These are phyloP conservation scores for Fusarium incarnatum DNA, from an alignment of 2,329 filamentous ascomycete species.

Conservation along the genomic window DNA sequence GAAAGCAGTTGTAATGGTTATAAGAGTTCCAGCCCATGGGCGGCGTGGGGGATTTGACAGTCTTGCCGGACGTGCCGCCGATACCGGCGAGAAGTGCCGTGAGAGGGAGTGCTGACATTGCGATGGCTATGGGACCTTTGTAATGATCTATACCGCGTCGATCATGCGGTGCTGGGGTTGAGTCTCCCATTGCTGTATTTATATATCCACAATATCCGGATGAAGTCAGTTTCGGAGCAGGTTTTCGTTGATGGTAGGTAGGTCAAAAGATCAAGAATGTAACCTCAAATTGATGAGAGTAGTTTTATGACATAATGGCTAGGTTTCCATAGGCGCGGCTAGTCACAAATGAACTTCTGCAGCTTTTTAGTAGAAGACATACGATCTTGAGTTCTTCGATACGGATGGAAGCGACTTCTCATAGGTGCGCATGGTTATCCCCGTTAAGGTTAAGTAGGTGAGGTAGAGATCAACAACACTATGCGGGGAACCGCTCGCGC, in stretches of 20 bases:
- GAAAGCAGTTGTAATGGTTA: constrained; percentile 55
- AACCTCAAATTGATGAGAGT: background rate
- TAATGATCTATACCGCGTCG: background rate
- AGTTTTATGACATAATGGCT: background rate
- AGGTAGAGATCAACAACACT: background rate
- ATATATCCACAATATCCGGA: background rate
- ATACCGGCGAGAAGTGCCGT: constrained; percentile 12
- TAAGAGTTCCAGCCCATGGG: constrained; percentile 70
- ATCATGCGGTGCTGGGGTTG: background rate
- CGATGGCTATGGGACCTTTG: background rate
- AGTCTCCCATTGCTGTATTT: background rate
- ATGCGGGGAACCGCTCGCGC: background rate
- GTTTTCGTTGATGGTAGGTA: background rate
- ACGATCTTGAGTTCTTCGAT: background rate
- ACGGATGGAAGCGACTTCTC: background rate
- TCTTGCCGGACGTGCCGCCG: constrained; percentile 13
- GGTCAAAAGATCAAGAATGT: background rate
- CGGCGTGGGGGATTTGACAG: constrained; percentile 50
- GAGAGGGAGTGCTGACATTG: constrained; percentile 18
- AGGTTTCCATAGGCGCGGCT: background rate
- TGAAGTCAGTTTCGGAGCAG: background rate
- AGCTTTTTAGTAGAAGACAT: background rate
- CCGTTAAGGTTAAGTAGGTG: background rate
- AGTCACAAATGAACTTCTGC: accelerated
- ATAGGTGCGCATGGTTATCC: background rate